phyloP scores from a whole-genome alignment of 306 rosid species.

The Vachellia pachyceras region DNA sequence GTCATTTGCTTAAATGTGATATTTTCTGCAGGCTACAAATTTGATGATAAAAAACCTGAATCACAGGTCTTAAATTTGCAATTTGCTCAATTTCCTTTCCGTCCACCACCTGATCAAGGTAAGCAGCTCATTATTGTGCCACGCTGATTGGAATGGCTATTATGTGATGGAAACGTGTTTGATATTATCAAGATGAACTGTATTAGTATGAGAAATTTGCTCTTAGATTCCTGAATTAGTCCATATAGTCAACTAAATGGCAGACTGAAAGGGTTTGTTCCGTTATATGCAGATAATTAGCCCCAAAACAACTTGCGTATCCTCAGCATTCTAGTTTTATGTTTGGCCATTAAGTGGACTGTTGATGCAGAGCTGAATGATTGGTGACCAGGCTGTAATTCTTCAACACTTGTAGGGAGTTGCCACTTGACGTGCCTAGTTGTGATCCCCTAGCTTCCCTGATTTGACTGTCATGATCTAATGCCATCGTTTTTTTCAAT shows the following conservation, averaged over 20 bases:
- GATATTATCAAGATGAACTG: slow-evolving; percentile 31
- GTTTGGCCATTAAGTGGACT: not conserved
- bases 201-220: slow-evolving; percentile 24
- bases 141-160: slow-evolving; percentile 36
- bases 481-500: not conserved
- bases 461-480: not conserved
- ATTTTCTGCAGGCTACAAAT: slow-evolving; percentile 71
- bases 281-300: not conserved
- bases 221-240: slow-evolving; percentile 24
- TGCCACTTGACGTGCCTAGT: not conserved
- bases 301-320: slow-evolving; percentile 15
- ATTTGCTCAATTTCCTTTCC: slow-evolving; percentile 87
- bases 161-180: not conserved
- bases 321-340: not conserved
- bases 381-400: not conserved
- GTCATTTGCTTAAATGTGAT: slow-evolving; percentile 27
- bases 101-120: slow-evolving; percentile 52
- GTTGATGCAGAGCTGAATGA: not conserved
- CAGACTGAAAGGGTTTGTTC: slow-evolving; percentile 16
- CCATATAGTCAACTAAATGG: not conserved
- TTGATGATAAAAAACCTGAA: slow-evolving; percentile 73
- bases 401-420: not conserved
- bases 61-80: slow-evolving; percentile 62
- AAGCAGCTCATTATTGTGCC: slow-evolving; percentile 25
- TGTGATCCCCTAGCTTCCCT: not conserved